Base-by-base conservation (phyloP, 768 basidiomycete genomes). In the Rhodotorula diobovata region DNA sequence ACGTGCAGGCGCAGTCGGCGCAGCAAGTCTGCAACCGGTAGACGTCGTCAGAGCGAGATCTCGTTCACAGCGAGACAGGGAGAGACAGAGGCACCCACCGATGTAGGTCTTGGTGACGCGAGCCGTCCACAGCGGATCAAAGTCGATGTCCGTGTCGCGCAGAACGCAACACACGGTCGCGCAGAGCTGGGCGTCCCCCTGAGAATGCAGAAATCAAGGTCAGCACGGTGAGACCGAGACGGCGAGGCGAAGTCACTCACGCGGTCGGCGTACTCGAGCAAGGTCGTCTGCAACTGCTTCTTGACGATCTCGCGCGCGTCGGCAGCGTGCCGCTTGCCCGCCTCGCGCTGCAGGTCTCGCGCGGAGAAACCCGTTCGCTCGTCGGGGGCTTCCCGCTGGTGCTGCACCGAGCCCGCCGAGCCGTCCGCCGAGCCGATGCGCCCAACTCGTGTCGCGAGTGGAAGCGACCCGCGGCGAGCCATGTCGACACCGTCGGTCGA, bases 181-280 rank as follows among this genome's bases (percentile, higher is more conserved):
- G 61, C 73, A 75, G 0, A 75, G 64, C 46, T 75, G 73, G 3
- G 63, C 50, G 30, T 75, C 73, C 5, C 73, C 73, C 73, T 74
- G 66, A 23, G 34, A 10, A 10, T 6, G 28, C 10, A 54, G 30
- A 15, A 10, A 14, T 18, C 37, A 41, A 14, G 18, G 23, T 43
- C 34, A 32, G 16, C 15, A 39, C 30, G 18, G 7, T n/a, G 37
- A 28, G 6, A 2, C 12, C 8, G 9, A n/a, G 16, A 16, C 18
- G n/a, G 30, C 28, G 30, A 25, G 61, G 34, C 53, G 30, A n/a
- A 32, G 23, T 12, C 10, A 12, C 73, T 35, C 32, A 70, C 73
- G 32, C 60, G 60, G n/a, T 75, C 73, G 1, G 73, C 73, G 30
- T 75, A 75, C 28, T 71, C 73, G 14, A 37, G 43, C 16, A 74